Conservation (phyloP, 179 eudicot species). For the Drosera spatulata region DNA sequence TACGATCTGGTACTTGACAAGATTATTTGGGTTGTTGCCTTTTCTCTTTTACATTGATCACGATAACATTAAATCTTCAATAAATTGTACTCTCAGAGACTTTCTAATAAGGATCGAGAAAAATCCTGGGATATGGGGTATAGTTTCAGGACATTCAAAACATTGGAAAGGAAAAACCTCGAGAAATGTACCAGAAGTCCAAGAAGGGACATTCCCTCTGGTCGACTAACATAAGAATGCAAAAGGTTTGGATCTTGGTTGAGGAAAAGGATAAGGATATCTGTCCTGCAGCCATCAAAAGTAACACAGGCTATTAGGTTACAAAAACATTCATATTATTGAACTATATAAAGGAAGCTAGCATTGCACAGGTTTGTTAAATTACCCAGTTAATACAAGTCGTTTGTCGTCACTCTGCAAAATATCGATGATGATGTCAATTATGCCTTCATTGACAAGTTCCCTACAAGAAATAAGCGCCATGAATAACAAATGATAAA, state of each 20-base stretch:
- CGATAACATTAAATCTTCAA: too few species aligned
- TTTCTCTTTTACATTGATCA: too few species aligned
- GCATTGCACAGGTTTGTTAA: not conserved
- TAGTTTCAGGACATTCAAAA: not conserved
- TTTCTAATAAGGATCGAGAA: too few species aligned
- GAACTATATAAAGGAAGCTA: not conserved
- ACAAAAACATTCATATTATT: not conserved
- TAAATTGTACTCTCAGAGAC: too few species aligned
- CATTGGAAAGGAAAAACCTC: not conserved
- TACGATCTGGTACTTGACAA: too few species aligned
- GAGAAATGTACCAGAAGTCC: constrained; percentile 80
- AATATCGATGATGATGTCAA: constrained; percentile 70
- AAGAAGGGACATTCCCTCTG: constrained; percentile 67
- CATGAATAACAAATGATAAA: not conserved
- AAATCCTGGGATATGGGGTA: not conserved
- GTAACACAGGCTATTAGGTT: not conserved
- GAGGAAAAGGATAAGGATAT: constrained; percentile 75
- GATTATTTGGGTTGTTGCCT: too few species aligned
- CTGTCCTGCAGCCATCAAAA: constrained; percentile 90
- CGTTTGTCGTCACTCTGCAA: constrained; percentile 66
- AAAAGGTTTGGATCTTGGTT: constrained; percentile 89
- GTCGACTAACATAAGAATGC: constrained; percentile 68
- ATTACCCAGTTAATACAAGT: constrained; percentile 83
- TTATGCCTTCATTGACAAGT: constrained; percentile 79
- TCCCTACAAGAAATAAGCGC: constrained; percentile 46